Conservation (phyloP, 2,329 filamentous ascomycete species). For the Diaporthe citri region DNA sequence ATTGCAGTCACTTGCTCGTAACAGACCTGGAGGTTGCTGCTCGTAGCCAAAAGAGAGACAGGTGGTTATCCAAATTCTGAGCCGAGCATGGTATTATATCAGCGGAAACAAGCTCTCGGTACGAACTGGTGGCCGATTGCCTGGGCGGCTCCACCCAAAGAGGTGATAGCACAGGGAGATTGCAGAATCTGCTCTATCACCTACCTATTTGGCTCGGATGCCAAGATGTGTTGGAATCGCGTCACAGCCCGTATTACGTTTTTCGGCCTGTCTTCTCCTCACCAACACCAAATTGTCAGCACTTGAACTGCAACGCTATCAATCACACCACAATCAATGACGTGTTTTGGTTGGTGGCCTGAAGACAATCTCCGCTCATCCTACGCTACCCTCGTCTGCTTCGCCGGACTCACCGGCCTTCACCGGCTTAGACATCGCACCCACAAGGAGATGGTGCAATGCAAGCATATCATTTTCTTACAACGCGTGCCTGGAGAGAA, state of each 20-base stretch:
- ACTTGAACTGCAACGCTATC: conserved; percentile 26
- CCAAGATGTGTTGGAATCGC: conserved; percentile 22
- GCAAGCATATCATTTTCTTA: conserved; percentile 7
- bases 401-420: neutral
- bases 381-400: neutral
- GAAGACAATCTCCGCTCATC: neutral
- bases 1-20: neutral
- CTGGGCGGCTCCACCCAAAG: neutral
- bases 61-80: neutral
- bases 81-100: neutral
- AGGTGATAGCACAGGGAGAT: conserved; percentile 4
- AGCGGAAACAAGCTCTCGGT: conserved; percentile 1
- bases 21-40: neutral
- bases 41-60: neutral
- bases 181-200: conserved; percentile 28
- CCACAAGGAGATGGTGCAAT: neutral
- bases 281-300: conserved; percentile 18
- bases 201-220: conserved; percentile 16
- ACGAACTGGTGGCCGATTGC: neutral
- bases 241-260: conserved; percentile 16
- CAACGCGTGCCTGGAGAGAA: neutral
- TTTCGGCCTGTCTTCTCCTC: conserved; percentile 21
- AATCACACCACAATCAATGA: conserved; percentile 24
- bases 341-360: conserved; percentile 20
- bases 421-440: neutral